phyloP scores from a whole-genome alignment of 2,329 filamentous ascomycete genomes.

The Apiospora hydei region DNA sequence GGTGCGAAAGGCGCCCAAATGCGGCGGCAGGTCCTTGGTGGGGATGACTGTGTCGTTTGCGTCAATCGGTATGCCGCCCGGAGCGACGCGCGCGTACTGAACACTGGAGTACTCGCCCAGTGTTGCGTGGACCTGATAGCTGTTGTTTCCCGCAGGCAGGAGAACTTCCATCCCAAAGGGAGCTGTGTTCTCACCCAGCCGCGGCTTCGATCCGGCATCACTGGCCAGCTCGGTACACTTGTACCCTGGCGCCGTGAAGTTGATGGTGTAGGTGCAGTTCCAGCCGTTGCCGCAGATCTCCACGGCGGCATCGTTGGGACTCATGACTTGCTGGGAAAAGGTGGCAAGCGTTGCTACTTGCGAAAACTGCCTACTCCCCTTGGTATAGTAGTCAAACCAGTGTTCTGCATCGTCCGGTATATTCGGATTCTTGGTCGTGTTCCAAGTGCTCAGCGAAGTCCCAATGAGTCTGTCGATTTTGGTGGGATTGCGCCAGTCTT shows the following conservation, averaged over 20 bases:
- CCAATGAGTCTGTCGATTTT: conserved; percentile 37
- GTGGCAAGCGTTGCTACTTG: conserved; percentile 39
- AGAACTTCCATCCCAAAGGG: conserved; percentile 44
- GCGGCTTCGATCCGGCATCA: conserved; percentile 38
- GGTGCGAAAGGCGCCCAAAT: conserved; percentile 47
- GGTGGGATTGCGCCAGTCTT: conserved; percentile 43
- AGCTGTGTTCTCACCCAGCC: conserved; percentile 39
- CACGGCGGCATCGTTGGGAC: conserved; percentile 40
- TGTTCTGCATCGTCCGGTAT: conserved; percentile 16
- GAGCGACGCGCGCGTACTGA: too few species aligned
- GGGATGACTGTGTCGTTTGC: too few species aligned
- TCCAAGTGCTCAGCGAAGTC: conserved; percentile 42
- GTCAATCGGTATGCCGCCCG: conserved; percentile 35
- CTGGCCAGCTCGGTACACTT: conserved; percentile 46
- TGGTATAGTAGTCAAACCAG: conserved; percentile 45
- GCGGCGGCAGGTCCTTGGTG: conserved; percentile 37
- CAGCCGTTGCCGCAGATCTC: conserved; percentile 46
- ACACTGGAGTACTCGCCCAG: conserved; percentile 46
- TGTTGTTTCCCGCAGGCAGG: conserved; percentile 42
- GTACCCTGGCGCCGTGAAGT: conserved; percentile 49
- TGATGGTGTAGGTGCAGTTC: conserved; percentile 49
- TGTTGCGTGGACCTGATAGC: conserved; percentile 43
- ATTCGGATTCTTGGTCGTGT: conserved; percentile 37
- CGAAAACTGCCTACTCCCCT: conserved; percentile 36
- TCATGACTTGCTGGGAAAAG: conserved; percentile 36